Base-by-base conservation (phyloP, 345 rosid genomes). In the Toxicodendron radicans region DNA sequence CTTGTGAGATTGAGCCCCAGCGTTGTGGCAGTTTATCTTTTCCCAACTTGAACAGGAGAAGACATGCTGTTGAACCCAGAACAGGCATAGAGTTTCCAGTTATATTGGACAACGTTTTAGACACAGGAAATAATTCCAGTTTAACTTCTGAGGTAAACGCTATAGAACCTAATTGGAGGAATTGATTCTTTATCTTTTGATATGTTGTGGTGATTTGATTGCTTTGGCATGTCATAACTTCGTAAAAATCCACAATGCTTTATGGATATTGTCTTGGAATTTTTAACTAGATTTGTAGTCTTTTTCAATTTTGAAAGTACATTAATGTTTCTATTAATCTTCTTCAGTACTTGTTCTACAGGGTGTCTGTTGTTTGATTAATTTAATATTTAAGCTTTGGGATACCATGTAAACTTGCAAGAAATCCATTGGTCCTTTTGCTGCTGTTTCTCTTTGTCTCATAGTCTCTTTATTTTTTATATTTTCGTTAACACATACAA, bases 71-170 rank as follows among this genome's bases (percentile, higher is more conserved):
- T 43, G 98, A 94, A 82, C 91, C 96, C 49, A 82, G 79, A 68
- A 94, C 97, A 3, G 95, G 98, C 64, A 90, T 94, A 3, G 94
- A 94, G 82, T 92, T 94, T 79, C 98, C 98, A 11, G 20, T 79
- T 56, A 60, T 79, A 49, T 75, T 94, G 84, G 85, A 90, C 64
- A 78, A 81, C 73, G 24, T 75, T 9, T 71, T 64, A 41, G 73
- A 76, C 52, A 78, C 72, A 72, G 78, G 76, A 69, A 76, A 79
- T 62, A 76, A 83, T 68, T 77, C 84, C 21, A 72, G 79, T 53
- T 79, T 85, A 70, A 66, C 87, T 76, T 81, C 93, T 52, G 93
- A 90, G 97, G 97, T 94, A 79, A 83, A 35, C 45, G 53, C 49
- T 16, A 51, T 38, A 38, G 9, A 38, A 38, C 43, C 7, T 38